Evolutionary conservation across 176 grass and related monocot genomes (phyloP).

Genomic region (Carex littledalei): DNA sequence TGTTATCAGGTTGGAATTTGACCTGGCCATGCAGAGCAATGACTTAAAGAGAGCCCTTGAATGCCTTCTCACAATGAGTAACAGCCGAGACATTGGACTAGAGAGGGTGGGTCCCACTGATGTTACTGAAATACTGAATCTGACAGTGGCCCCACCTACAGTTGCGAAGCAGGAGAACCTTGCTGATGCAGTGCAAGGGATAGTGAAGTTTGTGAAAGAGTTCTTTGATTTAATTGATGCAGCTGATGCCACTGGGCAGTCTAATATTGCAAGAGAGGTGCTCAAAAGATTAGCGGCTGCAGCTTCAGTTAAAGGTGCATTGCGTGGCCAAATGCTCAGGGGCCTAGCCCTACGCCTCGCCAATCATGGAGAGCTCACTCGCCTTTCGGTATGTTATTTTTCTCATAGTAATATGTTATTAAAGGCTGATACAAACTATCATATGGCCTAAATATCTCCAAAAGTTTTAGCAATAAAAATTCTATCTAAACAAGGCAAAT

Average conservation of each 20-base stretch:
- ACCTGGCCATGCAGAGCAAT: conserved; percentile 97
- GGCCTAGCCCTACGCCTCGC: conserved; percentile 86
- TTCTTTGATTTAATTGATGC: conserved; percentile 96
- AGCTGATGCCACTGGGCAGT: conserved; percentile 95
- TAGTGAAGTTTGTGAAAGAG: conserved; percentile 98
- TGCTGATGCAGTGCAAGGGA: conserved; percentile 86
- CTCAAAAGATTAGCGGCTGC: conserved; percentile 93
- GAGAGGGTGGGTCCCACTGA: conserved; percentile 48
- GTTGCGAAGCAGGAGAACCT: conserved; percentile 97
- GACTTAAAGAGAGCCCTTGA: conserved; percentile 95
- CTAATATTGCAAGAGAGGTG: conserved; percentile 89
- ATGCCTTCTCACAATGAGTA: conserved; percentile 98
- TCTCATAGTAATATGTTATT: background rate
- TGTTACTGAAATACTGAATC: conserved; percentile 92
- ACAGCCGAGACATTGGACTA: conserved; percentile 81
- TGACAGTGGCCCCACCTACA: conserved; percentile 64
- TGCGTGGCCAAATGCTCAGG: conserved; percentile 83
- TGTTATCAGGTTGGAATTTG: conserved; percentile 83
- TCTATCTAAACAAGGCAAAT: too few species aligned
- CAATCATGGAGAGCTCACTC: conserved; percentile 97
- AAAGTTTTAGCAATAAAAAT: background rate
- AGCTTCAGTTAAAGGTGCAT: conserved; percentile 91
- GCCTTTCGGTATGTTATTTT: conserved; percentile 72
- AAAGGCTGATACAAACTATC: background rate
- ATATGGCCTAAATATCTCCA: background rate